Evolutionary conservation across 192 early-diverging fungal genomes (phyloP).

Genomic region (Coemansia sp.): DNA sequence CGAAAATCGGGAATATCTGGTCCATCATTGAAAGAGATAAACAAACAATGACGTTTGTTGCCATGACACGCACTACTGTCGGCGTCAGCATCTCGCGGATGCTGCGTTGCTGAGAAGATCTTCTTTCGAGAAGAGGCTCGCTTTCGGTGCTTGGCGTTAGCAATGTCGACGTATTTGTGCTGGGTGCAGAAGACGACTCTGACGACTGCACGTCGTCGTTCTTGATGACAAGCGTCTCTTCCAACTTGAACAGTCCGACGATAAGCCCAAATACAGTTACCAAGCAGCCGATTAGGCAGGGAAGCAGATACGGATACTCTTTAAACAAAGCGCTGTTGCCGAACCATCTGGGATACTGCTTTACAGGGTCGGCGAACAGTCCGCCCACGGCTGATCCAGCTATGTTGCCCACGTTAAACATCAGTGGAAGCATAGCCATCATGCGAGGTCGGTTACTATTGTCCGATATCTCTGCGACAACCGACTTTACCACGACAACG

Average conservation of each 20-base stretch:
- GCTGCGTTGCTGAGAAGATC: too few species aligned
- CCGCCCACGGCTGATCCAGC: conserved; percentile 74
- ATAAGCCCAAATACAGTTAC: conserved; percentile 62
- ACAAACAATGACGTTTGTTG: conserved; percentile 19
- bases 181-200: too few species aligned
- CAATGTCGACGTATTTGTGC: too few species aligned
- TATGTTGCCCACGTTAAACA: conserved; percentile 61
- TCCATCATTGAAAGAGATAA: conserved; percentile 29
- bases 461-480: conserved; percentile 82
- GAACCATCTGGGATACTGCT: conserved; percentile 60
- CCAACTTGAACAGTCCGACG: conserved; percentile 60
- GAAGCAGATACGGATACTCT: conserved; percentile 75
- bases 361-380: conserved; percentile 67
- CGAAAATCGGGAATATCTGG: conserved; percentile 46
- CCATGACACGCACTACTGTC: too few species aligned
- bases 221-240: conserved; percentile 52
- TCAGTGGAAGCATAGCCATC: conserved; percentile 69
- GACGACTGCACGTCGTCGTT: too few species aligned
- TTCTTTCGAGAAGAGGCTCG: conserved; percentile 2
- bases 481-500: conserved; percentile 73
- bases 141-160: too few species aligned
- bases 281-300: conserved; percentile 65
- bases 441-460: conserved; percentile 68
- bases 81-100: too few species aligned
- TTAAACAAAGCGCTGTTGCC: conserved; percentile 57